A percentile compares a stretch with the other conserved stretches of the same genome.
phyloP scores from a whole-genome alignment of 805 yeast genomes.

The Henningerozyma blattae region DNA sequence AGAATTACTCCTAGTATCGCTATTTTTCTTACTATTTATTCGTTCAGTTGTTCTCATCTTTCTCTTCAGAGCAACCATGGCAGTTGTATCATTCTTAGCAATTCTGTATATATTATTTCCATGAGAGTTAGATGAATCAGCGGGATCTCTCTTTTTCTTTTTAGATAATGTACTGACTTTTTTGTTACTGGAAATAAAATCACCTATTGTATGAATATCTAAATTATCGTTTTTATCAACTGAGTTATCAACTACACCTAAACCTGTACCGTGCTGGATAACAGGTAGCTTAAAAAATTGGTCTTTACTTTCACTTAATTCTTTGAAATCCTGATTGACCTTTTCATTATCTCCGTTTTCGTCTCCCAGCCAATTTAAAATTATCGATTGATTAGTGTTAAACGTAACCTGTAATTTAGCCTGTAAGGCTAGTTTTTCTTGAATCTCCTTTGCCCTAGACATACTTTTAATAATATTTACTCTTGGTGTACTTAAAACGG shows the following conservation, averaged over 20 bases:
- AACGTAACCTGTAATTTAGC: conserved; percentile 22
- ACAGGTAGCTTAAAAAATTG: conserved; percentile 23
- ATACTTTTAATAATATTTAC: too few species aligned
- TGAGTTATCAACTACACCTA: conserved; percentile 9
- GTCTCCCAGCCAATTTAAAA: conserved; percentile 16
- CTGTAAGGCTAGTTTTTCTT: conserved; percentile 23
- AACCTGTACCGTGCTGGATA: conserved; percentile 21
- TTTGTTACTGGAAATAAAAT: conserved; percentile 24
- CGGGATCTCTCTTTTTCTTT: conserved; percentile 14
- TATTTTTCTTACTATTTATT: conserved; percentile 6
- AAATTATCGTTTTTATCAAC: conserved; percentile 1
- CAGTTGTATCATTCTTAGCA: conserved; percentile 23
- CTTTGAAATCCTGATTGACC: conserved; percentile 1
- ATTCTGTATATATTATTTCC: conserved; percentile 15
- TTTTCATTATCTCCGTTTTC: conserved; percentile 1
- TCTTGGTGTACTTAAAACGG: too few species aligned
- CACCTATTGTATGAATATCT: conserved; percentile 26
- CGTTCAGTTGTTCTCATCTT: conserved; percentile 19
- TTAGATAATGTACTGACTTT: conserved; percentile 22
- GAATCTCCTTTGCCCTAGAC: conserved; percentile 21
- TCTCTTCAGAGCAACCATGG: conserved; percentile 24
- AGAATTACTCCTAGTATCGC: too few species aligned
- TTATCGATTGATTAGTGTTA: conserved; percentile 12
- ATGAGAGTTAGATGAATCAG: conserved; percentile 1
- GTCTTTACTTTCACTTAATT: conserved; percentile 11